Conservation (phyloP, 2,329 filamentous ascomycete species). For the Pseudogymnoascus destructans region DNA sequence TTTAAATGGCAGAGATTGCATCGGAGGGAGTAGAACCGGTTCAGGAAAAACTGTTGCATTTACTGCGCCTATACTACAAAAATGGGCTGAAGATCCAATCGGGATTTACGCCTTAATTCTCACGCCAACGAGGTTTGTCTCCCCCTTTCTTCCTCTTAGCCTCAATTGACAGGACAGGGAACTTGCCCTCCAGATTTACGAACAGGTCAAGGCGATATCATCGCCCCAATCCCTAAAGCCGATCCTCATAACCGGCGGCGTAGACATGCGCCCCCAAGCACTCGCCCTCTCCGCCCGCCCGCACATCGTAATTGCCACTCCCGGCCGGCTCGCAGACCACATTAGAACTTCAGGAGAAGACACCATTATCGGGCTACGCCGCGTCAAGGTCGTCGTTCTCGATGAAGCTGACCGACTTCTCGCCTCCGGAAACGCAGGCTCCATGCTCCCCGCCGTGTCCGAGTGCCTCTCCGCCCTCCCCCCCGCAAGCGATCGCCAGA, state of each 20-base stretch:
- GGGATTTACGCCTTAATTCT: conserved; percentile 83
- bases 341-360: conserved; percentile 85
- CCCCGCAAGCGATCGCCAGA: conserved; percentile 68
- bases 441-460: conserved; percentile 90
- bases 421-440: conserved; percentile 56
- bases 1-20: conserved; percentile 79
- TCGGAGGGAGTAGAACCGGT: conserved; percentile 86
- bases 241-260: conserved; percentile 79
- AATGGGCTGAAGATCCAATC: conserved; percentile 82
- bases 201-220: conserved; percentile 89
- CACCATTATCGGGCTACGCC: conserved; percentile 66
- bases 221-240: conserved; percentile 78
- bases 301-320: conserved; percentile 88
- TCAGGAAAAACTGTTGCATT: conserved; percentile 97
- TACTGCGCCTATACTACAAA: conserved; percentile 83
- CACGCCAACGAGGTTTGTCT: conserved; percentile 61
- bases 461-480: conserved; percentile 76
- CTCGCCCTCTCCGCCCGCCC: conserved; percentile 69
- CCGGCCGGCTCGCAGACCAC: conserved; percentile 84
- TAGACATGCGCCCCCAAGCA: conserved; percentile 85
- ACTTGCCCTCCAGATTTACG: conserved; percentile 87
- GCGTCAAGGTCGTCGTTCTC: conserved; percentile 76
- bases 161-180: conserved; percentile 39
- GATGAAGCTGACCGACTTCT: conserved; percentile 92
- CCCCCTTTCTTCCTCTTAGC: background rate